phyloP scores from a whole-genome alignment of 1,284 basidiomycete species.

The Moesziomyces sp. region DNA sequence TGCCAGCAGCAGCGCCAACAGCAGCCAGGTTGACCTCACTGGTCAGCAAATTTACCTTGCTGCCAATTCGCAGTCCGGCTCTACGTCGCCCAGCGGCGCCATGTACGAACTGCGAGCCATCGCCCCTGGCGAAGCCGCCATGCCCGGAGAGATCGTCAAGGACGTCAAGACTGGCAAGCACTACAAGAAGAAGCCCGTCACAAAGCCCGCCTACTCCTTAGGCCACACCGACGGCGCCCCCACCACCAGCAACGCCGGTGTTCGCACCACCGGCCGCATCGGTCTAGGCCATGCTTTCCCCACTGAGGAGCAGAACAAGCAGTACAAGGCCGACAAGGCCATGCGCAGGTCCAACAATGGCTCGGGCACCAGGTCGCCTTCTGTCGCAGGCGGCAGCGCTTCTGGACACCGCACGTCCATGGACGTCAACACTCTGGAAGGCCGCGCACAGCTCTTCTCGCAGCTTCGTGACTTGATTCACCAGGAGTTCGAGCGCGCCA shows the following conservation, averaged over 20 bases:
- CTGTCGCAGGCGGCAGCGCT: slow-evolving; percentile 6
- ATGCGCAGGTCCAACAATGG: slow-evolving; percentile 29
- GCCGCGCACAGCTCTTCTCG: slow-evolving; percentile 30
- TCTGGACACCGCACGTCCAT: slow-evolving; percentile 16
- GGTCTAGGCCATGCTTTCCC: slow-evolving; percentile 47
- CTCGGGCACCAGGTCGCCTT: slow-evolving; percentile 24
- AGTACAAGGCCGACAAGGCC: slow-evolving; percentile 40
- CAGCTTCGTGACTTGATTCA: slow-evolving; percentile 49
- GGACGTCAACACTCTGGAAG: slow-evolving; percentile 43
- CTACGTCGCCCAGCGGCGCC: slow-evolving; percentile 8
- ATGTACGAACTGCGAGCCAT: slow-evolving; percentile 35
- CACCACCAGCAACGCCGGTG: slow-evolving; percentile 5
- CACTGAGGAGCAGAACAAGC: slow-evolving; percentile 37
- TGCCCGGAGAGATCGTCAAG: slow-evolving; percentile 35
- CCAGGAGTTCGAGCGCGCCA: slow-evolving; percentile 47
- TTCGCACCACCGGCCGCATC: slow-evolving; percentile 29
- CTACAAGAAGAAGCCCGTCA: slow-evolving; percentile 42
- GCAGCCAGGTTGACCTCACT: slow-evolving; percentile 34
- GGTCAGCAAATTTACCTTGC: slow-evolving; percentile 43
- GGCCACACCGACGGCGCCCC: slow-evolving; percentile 46
- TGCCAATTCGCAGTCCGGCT: not conserved
- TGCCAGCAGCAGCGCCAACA: slow-evolving; percentile 25
- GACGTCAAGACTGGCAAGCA: slow-evolving; percentile 54
- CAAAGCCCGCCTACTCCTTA: slow-evolving; percentile 39
- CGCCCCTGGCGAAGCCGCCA: slow-evolving; percentile 20